Base-by-base conservation (phyloP, 2,329 filamentous ascomycete genomes). In the Thielaviopsis ethacetica region DNA sequence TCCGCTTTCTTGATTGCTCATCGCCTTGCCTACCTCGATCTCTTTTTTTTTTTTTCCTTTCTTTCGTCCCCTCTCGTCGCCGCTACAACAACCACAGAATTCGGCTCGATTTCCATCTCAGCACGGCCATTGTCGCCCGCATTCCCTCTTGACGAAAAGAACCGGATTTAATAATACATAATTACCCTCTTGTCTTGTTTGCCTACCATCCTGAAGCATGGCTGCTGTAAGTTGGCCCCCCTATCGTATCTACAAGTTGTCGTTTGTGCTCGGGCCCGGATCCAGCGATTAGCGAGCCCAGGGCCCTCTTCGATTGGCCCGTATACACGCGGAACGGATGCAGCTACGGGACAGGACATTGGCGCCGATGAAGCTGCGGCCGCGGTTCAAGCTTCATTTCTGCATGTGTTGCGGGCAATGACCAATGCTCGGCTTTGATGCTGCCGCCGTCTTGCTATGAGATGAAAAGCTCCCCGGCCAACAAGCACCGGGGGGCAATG, bases 161-260 rank as follows among this genome's bases (percentile, higher is more conserved):
- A 44, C 38, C 5, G 13, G 13, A 41, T 41, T 13, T 10, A 41
- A 44, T n/a, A 44, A n/a, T 2, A 44, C 5, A 17, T 44, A 15
- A 49, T 17, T 49, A 49, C 44, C 44, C 9, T 49, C 44, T 49
- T 49, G 44, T 49, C 44, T 49, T 49, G 44, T 21, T 49, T 19
- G 44, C 44, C 44, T 49, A 19, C 44, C 9, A 49, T 22, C 44
- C 44, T 49, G 68, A 69, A 72, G 70, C 70, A 72, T 72, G 71
- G 71, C 71, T 70, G 68, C 71, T 69, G 71, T 72, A 69, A 71
- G 71, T 72, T 56, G 61, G 59, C 62, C 59, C 53, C 58, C 53
- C 59, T 53, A n/a, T 55, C 50, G 61, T 56, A 61, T 54, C 44
- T 51, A 30, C 54, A 54, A 5, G 21, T 49, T 49, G 44, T 5